phyloP scores from a whole-genome alignment of 306 rosid genomes.

The apple (Malus domestica) region ASM211411v1 NC_041795.1:3927001-3927500 shows the following conservation, averaged over 20 bases:
- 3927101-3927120: slow-evolving; percentile 72
- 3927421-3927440: slow-evolving; percentile 83
- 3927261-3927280: not conserved
- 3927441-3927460: slow-evolving; percentile 68
- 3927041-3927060: slow-evolving; percentile 67
- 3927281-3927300: not conserved
- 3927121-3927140: slow-evolving; percentile 76
- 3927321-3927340: slow-evolving; percentile 94
- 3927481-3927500: slow-evolving; percentile 78
- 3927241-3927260: not conserved
- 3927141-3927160: slow-evolving; percentile 83
- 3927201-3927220: not conserved
- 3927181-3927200: slow-evolving; percentile 98
- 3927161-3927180: slow-evolving; percentile 80
- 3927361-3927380: slow-evolving; percentile 85
- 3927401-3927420: slow-evolving; percentile 97
- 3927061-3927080: slow-evolving; percentile 64
- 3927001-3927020: not conserved
- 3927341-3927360: slow-evolving; percentile 89
- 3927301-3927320: slow-evolving; percentile 62
- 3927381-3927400: slow-evolving; percentile 95
- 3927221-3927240: not conserved
- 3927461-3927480: slow-evolving; percentile 58
- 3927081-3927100: slow-evolving; percentile 68
- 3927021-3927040: slow-evolving; percentile 64